Evolutionary conservation across 768 basidiomycete species (phyloP).

Genomic region (Boletellus sp.): DNA sequence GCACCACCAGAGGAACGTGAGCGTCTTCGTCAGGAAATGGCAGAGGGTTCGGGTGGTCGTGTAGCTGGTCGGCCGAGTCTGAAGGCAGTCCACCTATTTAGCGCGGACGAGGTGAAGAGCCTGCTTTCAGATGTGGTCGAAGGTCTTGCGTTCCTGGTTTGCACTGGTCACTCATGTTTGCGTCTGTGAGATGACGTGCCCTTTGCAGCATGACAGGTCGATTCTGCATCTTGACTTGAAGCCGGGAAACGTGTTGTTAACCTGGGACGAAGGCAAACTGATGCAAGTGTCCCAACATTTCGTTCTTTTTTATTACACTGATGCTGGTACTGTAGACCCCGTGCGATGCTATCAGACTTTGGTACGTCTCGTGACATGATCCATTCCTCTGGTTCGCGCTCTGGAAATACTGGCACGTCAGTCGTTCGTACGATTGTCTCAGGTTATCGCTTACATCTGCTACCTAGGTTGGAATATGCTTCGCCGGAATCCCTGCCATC

Average conservation of each 20-base stretch:
- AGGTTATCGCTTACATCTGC: background rate
- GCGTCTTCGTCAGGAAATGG: constrained; percentile 52
- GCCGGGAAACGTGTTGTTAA: constrained; percentile 88
- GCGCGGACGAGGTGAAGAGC: constrained; percentile 77
- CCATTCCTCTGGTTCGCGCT: constrained; percentile 58
- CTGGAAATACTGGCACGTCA: constrained; percentile 94
- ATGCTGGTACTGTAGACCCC: constrained; percentile 50
- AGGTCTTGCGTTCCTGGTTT: constrained; percentile 84
- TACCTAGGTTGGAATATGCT: constrained; percentile 71
- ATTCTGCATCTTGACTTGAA: constrained; percentile 94
- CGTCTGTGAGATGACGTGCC: constrained; percentile 5
- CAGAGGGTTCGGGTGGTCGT: constrained; percentile 26
- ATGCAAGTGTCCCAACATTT: constrained; percentile 48
- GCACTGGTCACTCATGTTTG: constrained; percentile 18
- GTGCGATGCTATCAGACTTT: constrained; percentile 94
- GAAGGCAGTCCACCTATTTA: constrained; percentile 81
- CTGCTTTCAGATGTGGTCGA: constrained; percentile 81
- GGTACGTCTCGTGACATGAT: constrained; percentile 93
- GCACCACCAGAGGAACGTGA: constrained; percentile 64
- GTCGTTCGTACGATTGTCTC: constrained; percentile 27
- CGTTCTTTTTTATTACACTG: background rate
- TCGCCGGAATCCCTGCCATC: constrained; percentile 84
- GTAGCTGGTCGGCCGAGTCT: constrained; percentile 34
- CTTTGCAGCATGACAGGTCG: constrained; percentile 65
- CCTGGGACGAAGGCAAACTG: constrained; percentile 82